Base-by-base conservation (phyloP, 139 green algal species). In the Chlamydomonas sphaeroides region DNA sequence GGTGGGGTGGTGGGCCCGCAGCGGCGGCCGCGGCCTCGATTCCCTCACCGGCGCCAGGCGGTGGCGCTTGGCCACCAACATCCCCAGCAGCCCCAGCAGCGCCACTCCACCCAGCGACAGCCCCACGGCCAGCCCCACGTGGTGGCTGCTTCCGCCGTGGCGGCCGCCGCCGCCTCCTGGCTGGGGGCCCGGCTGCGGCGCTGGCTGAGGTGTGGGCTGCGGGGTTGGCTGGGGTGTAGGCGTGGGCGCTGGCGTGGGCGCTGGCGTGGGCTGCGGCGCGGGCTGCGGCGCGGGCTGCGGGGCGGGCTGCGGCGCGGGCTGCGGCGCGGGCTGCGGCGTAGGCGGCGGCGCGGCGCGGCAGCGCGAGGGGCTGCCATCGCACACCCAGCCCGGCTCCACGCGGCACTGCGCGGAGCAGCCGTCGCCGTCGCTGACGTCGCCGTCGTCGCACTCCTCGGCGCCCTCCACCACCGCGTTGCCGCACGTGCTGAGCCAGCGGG, bases 401-500 rank as follows among this genome's bases (percentile, higher is more conserved):
- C 87, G 78, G 91, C 95, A 98, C 32, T 56, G 32, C 5, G 86
- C 48, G 42, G 79, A 90, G 94, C 95, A 98, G 33, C 95, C 95
- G 79, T 95, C 89, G 1, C 95, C 94, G 36, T 90, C 83, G 2
- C 32, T 38, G 0, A 76, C 72, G 74, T 95, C 85, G 6, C 95
- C 95, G 71, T 95, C 91, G 65, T 98, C 95, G 83, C 95, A 98
- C 87, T 97, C 78, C 86, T 98, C 95, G 18, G 80, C 42, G 0
- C 94, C 95, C 84, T 98, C 94, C 35, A 98, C 74, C 10, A 95
- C 68, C 3, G 92, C 95, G 71, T 98, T 95, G 53, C 95, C 95
- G 80, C 95, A 98, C 8, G 86, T 89, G 39, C 79, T 81, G 39
- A 98, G 80, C 92, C 91, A 95, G 62, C 84, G 85, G 33, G 93